phyloP scores from a whole-genome alignment of 495 filamentous ascomycete genomes.

The Articulospora tetracladia region DNA sequence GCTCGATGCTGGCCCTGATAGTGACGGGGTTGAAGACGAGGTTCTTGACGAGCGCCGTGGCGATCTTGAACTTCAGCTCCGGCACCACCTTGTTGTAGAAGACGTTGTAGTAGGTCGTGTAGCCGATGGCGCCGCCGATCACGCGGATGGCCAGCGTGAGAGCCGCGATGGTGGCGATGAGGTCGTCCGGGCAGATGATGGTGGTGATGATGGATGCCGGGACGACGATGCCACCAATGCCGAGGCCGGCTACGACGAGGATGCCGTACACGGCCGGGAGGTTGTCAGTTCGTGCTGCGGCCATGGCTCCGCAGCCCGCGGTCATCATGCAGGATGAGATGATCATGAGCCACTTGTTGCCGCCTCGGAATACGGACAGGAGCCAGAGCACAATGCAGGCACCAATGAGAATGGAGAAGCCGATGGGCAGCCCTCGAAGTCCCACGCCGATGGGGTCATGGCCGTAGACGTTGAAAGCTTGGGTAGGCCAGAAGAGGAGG shows the following conservation, averaged over 20 bases:
- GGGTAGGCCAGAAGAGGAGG: conserved; percentile 69
- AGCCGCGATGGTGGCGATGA: conserved; percentile 71
- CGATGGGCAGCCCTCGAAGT: conserved; percentile 61
- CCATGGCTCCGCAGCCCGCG: conserved; percentile 61
- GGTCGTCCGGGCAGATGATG: conserved; percentile 68
- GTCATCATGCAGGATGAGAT: conserved; percentile 63
- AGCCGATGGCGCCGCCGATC: conserved; percentile 67
- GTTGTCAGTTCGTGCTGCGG: conserved; percentile 54
- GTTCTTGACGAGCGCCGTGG: conserved; percentile 46
- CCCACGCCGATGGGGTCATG: conserved; percentile 66
- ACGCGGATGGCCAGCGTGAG: conserved; percentile 72
- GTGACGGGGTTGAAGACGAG: conserved; percentile 45
- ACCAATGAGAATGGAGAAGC: conserved; percentile 58
- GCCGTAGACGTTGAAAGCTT: conserved; percentile 72
- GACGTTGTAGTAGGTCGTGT: conserved; percentile 73
- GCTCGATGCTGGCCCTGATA: conserved; percentile 45
- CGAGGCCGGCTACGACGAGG: conserved; percentile 60
- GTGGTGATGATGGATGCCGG: conserved; percentile 68
- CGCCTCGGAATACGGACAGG: conserved; percentile 55
- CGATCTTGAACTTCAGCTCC: conserved; percentile 46
- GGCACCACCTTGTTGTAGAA: conserved; percentile 63
- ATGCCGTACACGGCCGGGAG: conserved; percentile 57
- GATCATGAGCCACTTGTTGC: conserved; percentile 62
- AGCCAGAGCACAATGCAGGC: conserved; percentile 60
- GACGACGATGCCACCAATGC: conserved; percentile 71